Conservation (phyloP, 768 basidiomycete species). For the Leccinum fibrillosum region DNA sequence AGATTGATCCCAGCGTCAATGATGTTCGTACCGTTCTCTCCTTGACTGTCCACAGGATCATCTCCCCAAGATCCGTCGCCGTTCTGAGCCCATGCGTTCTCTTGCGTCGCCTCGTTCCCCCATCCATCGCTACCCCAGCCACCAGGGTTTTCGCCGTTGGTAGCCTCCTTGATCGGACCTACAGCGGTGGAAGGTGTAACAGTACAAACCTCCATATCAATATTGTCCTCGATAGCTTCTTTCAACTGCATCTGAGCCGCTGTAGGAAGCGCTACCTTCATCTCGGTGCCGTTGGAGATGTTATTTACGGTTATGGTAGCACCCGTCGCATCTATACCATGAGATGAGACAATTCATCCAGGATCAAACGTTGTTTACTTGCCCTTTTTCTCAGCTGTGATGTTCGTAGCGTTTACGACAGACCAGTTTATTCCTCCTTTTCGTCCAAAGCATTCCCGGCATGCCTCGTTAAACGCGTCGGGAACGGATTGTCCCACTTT, state of each 20-base stretch:
- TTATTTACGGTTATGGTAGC: conserved; percentile 15
- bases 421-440: conserved; percentile 40
- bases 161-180: neutral
- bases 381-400: conserved; percentile 8
- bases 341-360: conserved; percentile 6
- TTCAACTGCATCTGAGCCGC: conserved; percentile 23
- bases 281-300: conserved; percentile 11
- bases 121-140: conserved; percentile 9
- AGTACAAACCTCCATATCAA: conserved; percentile 19
- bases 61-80: conserved; percentile 1
- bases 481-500: conserved; percentile 38
- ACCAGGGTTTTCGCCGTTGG: neutral
- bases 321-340: conserved; percentile 5
- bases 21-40: neutral
- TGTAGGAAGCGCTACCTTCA: conserved; percentile 20
- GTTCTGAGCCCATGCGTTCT: conserved; percentile 11
- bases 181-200: neutral
- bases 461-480: conserved; percentile 48
- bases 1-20: neutral
- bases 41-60: conserved; percentile 9
- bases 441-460: conserved; percentile 46
- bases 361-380: neutral
- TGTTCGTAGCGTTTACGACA: conserved; percentile 7
- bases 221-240: conserved; percentile 28
- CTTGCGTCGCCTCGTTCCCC: conserved; percentile 4